phyloP scores from a whole-genome alignment of 371 early-diverging fungal species.

The Blyttiomyces sp. region DNA sequence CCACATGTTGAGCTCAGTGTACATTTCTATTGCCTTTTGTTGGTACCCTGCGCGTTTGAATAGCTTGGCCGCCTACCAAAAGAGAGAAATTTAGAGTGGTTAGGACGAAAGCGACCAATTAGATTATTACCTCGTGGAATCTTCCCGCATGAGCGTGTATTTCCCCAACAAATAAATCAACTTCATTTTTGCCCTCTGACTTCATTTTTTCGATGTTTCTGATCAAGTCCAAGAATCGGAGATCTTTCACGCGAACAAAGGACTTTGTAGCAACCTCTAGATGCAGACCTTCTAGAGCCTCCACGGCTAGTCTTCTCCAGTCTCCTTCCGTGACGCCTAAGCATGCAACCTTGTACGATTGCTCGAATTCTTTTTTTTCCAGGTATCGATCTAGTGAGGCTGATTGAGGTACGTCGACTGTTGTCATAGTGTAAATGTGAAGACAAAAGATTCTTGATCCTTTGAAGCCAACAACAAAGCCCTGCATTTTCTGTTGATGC shows the following conservation, averaged over 20 bases:
- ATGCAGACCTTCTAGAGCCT: constrained; percentile 39
- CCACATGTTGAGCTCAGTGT: constrained; percentile 54
- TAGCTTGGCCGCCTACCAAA: constrained; percentile 47
- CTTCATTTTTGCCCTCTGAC: constrained; percentile 29
- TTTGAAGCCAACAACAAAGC: constrained; percentile 56
- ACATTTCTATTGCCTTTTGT: constrained; percentile 52
- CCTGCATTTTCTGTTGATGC: constrained; percentile 47
- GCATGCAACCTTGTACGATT: constrained; percentile 43
- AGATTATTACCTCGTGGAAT: constrained; percentile 51
- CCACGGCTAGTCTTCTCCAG: constrained; percentile 45
- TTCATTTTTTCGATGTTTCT: constrained; percentile 28
- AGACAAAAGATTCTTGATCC: constrained; percentile 50
- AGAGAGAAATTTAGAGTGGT: no score
- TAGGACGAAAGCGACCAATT: no score
- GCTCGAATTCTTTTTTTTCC: constrained; percentile 37
- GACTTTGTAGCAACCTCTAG: constrained; percentile 43
- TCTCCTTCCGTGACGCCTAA: constrained; percentile 51
- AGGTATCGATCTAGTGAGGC: constrained; percentile 46
- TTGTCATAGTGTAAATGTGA: constrained; percentile 45
- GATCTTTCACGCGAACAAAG: constrained; percentile 41
- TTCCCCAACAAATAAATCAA: constrained; percentile 38
- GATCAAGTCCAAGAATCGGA: constrained; percentile 35
- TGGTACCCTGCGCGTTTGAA: constrained; percentile 36
- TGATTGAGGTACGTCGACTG: constrained; percentile 46
- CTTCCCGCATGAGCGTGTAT: constrained; percentile 37